Base-by-base conservation (phyloP, 257 asterid genomes). In the Verbena officinalis region DNA sequence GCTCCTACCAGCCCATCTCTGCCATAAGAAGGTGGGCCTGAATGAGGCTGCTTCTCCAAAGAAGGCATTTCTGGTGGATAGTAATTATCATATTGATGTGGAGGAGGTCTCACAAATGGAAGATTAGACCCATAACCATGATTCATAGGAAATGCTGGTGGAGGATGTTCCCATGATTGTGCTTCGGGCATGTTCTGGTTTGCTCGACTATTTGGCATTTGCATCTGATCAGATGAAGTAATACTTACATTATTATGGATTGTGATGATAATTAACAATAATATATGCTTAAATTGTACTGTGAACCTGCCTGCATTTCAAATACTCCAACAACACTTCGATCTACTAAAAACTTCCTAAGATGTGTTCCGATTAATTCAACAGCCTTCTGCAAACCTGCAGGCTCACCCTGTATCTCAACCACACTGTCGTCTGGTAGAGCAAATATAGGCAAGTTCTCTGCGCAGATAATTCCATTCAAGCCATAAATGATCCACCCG, bases 351-450 rank as follows among this genome's bases (percentile, higher is more conserved):
- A 88, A 91, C 67, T 83, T 91, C 81, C 96, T 83, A 30, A 89
- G 92, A 60, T 91, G 95, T 42, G 83, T 52, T 44, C 88, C 96
- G 71, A 91, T 80, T 71, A 86, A 64, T 74, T 88, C 98, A 64
- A 89, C 84, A 24, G 95, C 98, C 81, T 83, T 89, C 27, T 83
- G 87, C 77, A 81, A 67, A 13, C 85, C 86, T 23, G 83, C 78
- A 46, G 96, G 84, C 57, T 86, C 95, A 76, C 98, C 98, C 73
- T 84, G 95, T 78, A 91, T 82, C 88, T 89, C 98, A 73, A 91
- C 96, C 73, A 91, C 81, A 69, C 92, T 89, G 70, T 91, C 96
- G 57, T 91, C 96, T 10, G 86, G 82, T 61, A 91, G 74, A 62
- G 96, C 98, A 79, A 83, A 83, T 19, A 79, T 65, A 1, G 98